Percentiles rank a stretch among this genome's conserved stretches.
Evolutionary conservation across 2,329 filamentous ascomycete genomes (phyloP).

Genomic region (Cladosporium sp.): DNA sequence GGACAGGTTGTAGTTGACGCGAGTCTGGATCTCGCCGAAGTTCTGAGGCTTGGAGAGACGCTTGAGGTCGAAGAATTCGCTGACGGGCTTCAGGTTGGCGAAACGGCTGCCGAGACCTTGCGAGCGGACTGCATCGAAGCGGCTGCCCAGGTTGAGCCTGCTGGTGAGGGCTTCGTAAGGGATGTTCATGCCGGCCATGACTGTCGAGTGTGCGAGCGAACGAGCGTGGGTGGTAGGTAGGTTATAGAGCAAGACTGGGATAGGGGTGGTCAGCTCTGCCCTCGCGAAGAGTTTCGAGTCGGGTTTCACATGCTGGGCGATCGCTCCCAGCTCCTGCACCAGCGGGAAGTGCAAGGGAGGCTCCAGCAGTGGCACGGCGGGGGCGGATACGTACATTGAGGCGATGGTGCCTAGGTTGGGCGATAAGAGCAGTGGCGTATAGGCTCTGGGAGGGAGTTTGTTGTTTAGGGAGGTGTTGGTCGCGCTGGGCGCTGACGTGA

Average conservation of each 20-base stretch:
- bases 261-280: not conserved
- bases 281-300: not conserved
- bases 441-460: not conserved
- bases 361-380: not conserved
- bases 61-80: constrained; percentile 95
- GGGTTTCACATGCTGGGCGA: constrained; percentile 3
- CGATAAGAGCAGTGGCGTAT: constrained; percentile 1
- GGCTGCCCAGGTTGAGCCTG: constrained; percentile 77
- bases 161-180: constrained; percentile 89
- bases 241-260: not conserved
- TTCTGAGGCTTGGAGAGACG: constrained; percentile 89
- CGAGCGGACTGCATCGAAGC: constrained; percentile 76
- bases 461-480: not conserved
- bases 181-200: constrained; percentile 69
- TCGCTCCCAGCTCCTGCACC: not conserved
- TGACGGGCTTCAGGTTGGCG: constrained; percentile 83
- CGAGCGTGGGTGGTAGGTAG: constrained; percentile 3
- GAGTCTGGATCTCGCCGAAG: constrained; percentile 83
- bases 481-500: not conserved
- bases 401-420: not conserved
- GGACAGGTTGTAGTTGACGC: constrained; percentile 94
- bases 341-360: not conserved
- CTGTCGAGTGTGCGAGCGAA: constrained; percentile 11
- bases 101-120: constrained; percentile 79
- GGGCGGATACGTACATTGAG: constrained; percentile 7